Base-by-base conservation (phyloP, 73 alveolate genomes). In the Tetrahymena elliotti region DNA sequence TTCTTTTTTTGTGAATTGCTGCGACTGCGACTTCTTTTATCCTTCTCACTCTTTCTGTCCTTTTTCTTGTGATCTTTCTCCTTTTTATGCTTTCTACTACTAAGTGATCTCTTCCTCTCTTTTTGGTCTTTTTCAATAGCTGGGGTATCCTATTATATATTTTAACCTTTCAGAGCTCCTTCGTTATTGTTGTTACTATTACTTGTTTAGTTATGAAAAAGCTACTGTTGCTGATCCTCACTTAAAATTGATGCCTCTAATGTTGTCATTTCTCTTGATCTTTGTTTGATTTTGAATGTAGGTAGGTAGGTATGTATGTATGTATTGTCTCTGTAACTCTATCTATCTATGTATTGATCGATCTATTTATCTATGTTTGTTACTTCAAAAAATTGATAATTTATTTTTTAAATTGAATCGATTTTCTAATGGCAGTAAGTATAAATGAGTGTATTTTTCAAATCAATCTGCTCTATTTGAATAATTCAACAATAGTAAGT, bases 111-210 rank as follows among this genome's bases (percentile, higher is more conserved):
- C 88, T 68, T 68, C 88, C 88, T 68, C 88, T 68, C 88, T 68
- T 68, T 68, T 27, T 68, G 88, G 13, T 68, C 88, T 5, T 68
- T 27, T 68, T 68, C 36, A 31, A 2, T n/a, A 68, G 88, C 36
- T n/a, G 88, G 38, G 88, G 36, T 68, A 68, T 68, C 88, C 88
- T 68, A 68, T 68, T 68, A 68, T 68, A 68, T 68, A 68, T 68
- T 68, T 68, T 68, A 68, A 68, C 88, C 88, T 68, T 68, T 68
- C 88, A 68, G 88, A 68, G 88, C 88, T 68, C 88, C 88, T 68
- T 68, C 88, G 88, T 68, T 68, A 68, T 68, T 68, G 88, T n/a
- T n/a, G 88, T 68, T 68, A 68, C 88, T 68, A 68, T 68, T 68
- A 68, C 88, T 68, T 68, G 34, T 27, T 68, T 68, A 68, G 88